These are phyloP conservation scores for thale cress (Arabidopsis thaliana) DNA, from an alignment of 345 rosid species.

Conservation along the genomic window TAIR10.1 NC_003071.7:12095501-12096000, in stretches of 20 bases:
- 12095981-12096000: slow-evolving; percentile 10
- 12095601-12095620: slow-evolving; percentile 83
- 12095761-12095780: slow-evolving; percentile 86
- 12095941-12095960: background rate
- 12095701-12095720: slow-evolving; percentile 40
- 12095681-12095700: slow-evolving; percentile 28
- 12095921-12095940: slow-evolving; percentile 74
- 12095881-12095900: slow-evolving; percentile 53
- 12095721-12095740: slow-evolving; percentile 70
- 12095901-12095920: slow-evolving; percentile 65
- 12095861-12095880: slow-evolving; percentile 57
- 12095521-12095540: background rate
- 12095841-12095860: slow-evolving; percentile 38
- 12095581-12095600: slow-evolving; percentile 92
- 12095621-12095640: slow-evolving; percentile 94
- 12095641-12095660: slow-evolving; percentile 39
- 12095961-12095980: background rate
- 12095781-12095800: slow-evolving; percentile 89
- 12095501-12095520: slow-evolving; percentile 49
- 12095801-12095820: slow-evolving; percentile 11
- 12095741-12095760: slow-evolving; percentile 95
- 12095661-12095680: background rate
- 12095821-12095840: slow-evolving; percentile 9
- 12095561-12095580: slow-evolving; percentile 37
- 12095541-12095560: background rate